A percentile compares a stretch with the other conserved stretches of the same genome.
Conservation (phyloP, 805 yeast genomes). For the Wickerhamomyces kurtzmanii region DNA sequence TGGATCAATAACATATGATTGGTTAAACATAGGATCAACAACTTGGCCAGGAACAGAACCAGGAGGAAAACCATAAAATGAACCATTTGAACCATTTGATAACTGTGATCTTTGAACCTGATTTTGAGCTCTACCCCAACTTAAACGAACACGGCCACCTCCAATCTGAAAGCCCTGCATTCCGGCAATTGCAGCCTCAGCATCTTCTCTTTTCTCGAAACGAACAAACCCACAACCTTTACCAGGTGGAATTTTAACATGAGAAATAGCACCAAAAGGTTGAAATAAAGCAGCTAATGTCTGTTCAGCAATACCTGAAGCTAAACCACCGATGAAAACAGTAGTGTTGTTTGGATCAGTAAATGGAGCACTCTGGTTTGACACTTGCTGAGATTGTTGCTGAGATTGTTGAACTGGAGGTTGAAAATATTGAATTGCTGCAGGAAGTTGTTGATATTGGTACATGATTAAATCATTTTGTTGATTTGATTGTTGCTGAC, state of each 20-base stretch:
- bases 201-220: slow-evolving; percentile 57
- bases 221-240: slow-evolving; percentile 76
- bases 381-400: slow-evolving; percentile 4
- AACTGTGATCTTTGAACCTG: slow-evolving; percentile 13
- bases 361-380: slow-evolving; percentile 15
- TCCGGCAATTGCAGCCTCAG: slow-evolving; percentile 67
- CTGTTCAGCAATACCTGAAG: slow-evolving; percentile 52
- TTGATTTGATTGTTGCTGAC: slow-evolving; percentile 2
- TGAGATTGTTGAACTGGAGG: slow-evolving; percentile 7
- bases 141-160: slow-evolving; percentile 62
- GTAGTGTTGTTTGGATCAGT: slow-evolving; percentile 62
- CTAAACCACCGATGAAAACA: slow-evolving; percentile 69
- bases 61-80: background rate
- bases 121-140: slow-evolving; percentile 57
- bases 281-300: slow-evolving; percentile 52
- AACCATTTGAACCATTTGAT: slow-evolving; percentile 5
- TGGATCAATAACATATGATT: too few relatives aligned
- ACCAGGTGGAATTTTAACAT: slow-evolving; percentile 69
- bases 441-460: slow-evolving; percentile 13
- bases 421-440: slow-evolving; percentile 8
- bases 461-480: slow-evolving; percentile 11
- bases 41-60: too few relatives aligned
- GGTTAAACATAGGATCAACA: background rate
- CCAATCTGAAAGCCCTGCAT: slow-evolving; percentile 74
- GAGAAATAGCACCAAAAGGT: slow-evolving; percentile 63